phyloP scores from a whole-genome alignment of 2,329 filamentous ascomycete genomes.

The Trichophyton rubrum region DNA sequence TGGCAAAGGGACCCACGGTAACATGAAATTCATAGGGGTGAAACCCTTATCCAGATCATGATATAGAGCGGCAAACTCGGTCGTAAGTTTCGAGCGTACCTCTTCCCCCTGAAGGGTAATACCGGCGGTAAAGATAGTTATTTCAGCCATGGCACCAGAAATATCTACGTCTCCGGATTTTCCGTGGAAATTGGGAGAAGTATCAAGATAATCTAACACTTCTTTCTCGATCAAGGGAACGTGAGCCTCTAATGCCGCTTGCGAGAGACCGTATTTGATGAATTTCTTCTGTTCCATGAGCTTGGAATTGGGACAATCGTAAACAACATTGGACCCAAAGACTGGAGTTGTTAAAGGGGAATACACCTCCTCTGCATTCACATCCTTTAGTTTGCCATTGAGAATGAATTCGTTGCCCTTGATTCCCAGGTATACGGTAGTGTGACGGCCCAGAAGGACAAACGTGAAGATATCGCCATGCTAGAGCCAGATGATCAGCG shows the following conservation, averaged over 20 bases:
- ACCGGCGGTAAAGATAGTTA: slow-evolving; percentile 62
- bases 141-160: slow-evolving; percentile 55
- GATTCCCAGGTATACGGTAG: slow-evolving; percentile 70
- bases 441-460: slow-evolving; percentile 73
- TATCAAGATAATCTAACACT: slow-evolving; percentile 48
- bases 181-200: slow-evolving; percentile 46
- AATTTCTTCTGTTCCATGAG: slow-evolving; percentile 93
- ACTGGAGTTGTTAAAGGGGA: slow-evolving; percentile 57
- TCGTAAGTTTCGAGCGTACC: slow-evolving; percentile 58
- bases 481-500: slow-evolving; percentile 30
- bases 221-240: slow-evolving; percentile 67
- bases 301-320: slow-evolving; percentile 83
- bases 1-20: slow-evolving; percentile 66
- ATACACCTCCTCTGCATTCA: slow-evolving; percentile 86
- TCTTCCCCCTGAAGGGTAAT: slow-evolving; percentile 26
- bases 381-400: slow-evolving; percentile 80
- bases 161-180: slow-evolving; percentile 51
- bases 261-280: slow-evolving; percentile 52
- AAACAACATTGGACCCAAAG: slow-evolving; percentile 77
- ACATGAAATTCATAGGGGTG: slow-evolving; percentile 67
- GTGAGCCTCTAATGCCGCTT: slow-evolving; percentile 52
- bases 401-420: slow-evolving; percentile 85
- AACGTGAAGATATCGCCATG: slow-evolving; percentile 89
- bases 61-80: slow-evolving; percentile 61
- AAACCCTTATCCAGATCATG: slow-evolving; percentile 74